Conservation (phyloP, 148 eudicot species). For the Heliosperma pusillum region DNA sequence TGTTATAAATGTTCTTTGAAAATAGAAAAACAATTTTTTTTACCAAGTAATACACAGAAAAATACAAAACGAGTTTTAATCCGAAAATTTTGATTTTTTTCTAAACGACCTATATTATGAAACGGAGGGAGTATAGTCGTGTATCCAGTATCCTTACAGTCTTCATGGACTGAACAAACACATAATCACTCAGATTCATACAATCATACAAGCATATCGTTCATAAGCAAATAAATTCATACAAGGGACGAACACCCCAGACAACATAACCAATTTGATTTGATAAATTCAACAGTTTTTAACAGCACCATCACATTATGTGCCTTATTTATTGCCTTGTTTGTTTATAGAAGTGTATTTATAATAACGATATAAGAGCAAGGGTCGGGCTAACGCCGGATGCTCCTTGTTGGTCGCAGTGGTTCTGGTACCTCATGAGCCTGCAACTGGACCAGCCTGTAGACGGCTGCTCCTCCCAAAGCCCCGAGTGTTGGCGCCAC, state of each 20-base stretch:
- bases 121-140: no score
- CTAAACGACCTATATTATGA: no score
- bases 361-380: neutral
- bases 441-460: slow-evolving; percentile 68
- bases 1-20: no score
- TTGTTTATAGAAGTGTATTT: neutral
- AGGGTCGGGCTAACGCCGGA: slow-evolving; percentile 52
- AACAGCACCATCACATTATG: neutral
- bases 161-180: neutral
- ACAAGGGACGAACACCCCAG: neutral
- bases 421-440: slow-evolving; percentile 60
- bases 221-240: neutral
- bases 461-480: slow-evolving; percentile 68
- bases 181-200: neutral
- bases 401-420: slow-evolving; percentile 77
- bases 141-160: no score
- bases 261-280: slow-evolving; percentile 9
- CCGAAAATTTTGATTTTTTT: no score
- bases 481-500: slow-evolving; percentile 92
- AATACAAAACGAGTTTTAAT: no score
- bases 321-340: slow-evolving; percentile 15
- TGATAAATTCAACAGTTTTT: neutral
- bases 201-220: neutral
- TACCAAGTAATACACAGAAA: no score
- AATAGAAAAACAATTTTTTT: no score